A percentile compares a stretch with the other conserved stretches of the same genome.
These are phyloP conservation scores for Rehmannia glutinosa DNA, from an alignment of 257 asterid genomes.

Conservation along the genomic window DNA sequence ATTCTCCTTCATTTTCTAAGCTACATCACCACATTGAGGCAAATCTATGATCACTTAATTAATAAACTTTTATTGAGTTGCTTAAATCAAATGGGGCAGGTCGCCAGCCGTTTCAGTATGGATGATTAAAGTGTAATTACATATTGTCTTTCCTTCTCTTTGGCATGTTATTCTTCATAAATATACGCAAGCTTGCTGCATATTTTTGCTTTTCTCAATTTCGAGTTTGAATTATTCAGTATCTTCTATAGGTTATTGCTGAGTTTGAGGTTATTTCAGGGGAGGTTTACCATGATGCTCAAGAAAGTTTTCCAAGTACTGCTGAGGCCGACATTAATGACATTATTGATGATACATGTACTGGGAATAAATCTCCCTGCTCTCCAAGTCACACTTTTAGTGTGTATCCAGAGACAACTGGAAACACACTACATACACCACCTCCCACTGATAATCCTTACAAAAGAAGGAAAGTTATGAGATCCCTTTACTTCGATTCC, in stretches of 20 bases:
- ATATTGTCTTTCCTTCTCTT: neutral
- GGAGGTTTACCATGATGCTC: conserved; percentile 60
- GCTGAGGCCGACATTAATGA: conserved; percentile 16
- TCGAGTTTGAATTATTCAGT: too few relatives aligned
- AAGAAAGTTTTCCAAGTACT: conserved; percentile 32
- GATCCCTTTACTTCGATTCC: conserved; percentile 15
- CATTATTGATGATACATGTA: conserved; percentile 15
- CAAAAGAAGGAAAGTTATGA: conserved; percentile 47
- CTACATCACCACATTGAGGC: too few relatives aligned
- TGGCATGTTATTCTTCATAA: neutral
- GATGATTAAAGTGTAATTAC: neutral
- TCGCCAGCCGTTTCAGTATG: neutral
- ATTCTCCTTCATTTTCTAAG: too few relatives aligned
- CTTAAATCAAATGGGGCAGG: neutral
- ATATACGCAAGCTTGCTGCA: too few relatives aligned
- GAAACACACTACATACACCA: conserved; percentile 30
- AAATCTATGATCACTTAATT: too few relatives aligned
- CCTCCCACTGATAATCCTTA: conserved; percentile 38
- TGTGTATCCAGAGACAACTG: conserved; percentile 20
- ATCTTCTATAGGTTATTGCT: conserved; percentile 2
- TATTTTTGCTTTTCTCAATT: too few relatives aligned
- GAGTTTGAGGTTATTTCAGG: conserved; percentile 39
- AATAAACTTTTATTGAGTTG: neutral
- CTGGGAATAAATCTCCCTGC: conserved; percentile 28
- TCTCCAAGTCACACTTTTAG: conserved; percentile 16